phyloP scores from a whole-genome alignment of 768 basidiomycete genomes.

The Paxillus involutus region DNA sequence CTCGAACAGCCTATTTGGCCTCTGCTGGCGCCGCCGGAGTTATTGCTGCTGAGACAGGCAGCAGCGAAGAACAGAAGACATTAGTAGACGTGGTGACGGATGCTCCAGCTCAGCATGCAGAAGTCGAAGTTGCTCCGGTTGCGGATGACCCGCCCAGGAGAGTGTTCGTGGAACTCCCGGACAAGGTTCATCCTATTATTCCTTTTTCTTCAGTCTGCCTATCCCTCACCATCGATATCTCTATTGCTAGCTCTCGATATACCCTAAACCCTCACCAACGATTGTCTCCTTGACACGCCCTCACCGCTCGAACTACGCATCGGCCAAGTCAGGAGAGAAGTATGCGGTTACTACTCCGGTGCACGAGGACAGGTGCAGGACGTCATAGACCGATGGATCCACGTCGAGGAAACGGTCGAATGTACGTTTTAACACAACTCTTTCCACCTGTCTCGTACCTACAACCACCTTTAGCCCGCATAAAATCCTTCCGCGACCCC shows the following conservation, averaged over 20 bases:
- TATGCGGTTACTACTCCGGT: constrained; percentile 53
- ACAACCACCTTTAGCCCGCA: constrained; percentile 50
- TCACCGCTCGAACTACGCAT: constrained; percentile 79
- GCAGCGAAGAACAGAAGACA: constrained; percentile 2
- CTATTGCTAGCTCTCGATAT: constrained; percentile 74
- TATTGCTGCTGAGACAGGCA: constrained; percentile 12
- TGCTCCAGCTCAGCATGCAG: not conserved
- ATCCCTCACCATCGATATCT: not conserved
- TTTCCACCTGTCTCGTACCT: not conserved
- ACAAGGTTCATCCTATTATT: constrained; percentile 19
- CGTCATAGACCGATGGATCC: constrained; percentile 80
- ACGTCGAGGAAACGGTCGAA: constrained; percentile 82
- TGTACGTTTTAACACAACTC: constrained; percentile 47
- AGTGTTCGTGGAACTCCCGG: constrained; percentile 20
- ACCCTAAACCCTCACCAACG: constrained; percentile 60
- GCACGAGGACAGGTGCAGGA: constrained; percentile 69
- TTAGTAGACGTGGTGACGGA: constrained; percentile 1
- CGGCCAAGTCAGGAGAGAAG: constrained; percentile 60
- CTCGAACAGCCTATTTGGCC: constrained; percentile 22
- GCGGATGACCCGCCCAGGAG: constrained; percentile 9
- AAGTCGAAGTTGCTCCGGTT: not conserved
- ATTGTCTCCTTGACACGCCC: constrained; percentile 73
- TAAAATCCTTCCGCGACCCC: constrained; percentile 79
- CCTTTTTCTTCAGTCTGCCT: not conserved
- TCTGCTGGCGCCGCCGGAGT: constrained; percentile 16